Conservation (phyloP, 139 green algal genomes). For the Micromonas commoda region DNA sequence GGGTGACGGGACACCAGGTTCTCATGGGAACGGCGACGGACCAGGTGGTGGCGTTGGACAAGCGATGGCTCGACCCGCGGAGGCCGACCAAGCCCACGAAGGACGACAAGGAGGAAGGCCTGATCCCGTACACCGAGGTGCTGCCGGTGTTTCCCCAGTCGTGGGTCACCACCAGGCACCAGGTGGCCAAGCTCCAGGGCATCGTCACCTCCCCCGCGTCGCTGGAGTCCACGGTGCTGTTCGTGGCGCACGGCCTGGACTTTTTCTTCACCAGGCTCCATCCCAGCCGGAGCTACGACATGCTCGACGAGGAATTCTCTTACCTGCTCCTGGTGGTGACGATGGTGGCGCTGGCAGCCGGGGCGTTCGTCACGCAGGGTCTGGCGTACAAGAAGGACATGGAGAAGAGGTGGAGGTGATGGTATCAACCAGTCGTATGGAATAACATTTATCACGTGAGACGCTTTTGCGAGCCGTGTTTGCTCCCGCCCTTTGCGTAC, state of each 20-base stretch:
- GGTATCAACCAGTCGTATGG: background rate
- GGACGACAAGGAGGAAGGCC: slow-evolving; percentile 70
- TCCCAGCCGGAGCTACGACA: slow-evolving; percentile 75
- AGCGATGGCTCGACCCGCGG: slow-evolving; percentile 77
- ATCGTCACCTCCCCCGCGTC: slow-evolving; percentile 51
- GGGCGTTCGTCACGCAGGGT: slow-evolving; percentile 41
- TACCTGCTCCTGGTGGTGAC: slow-evolving; percentile 77
- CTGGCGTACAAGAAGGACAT: slow-evolving; percentile 44
- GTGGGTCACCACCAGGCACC: slow-evolving; percentile 34
- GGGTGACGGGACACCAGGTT: slow-evolving; percentile 81
- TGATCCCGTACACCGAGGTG: slow-evolving; percentile 73
- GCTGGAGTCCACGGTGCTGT: slow-evolving; percentile 72
- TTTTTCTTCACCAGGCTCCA: slow-evolving; percentile 74
- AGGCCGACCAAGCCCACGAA: slow-evolving; percentile 61
- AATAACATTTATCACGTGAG: background rate
- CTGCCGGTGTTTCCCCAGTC: slow-evolving; percentile 48
- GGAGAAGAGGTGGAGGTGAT: slow-evolving; percentile 61
- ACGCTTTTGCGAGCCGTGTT: background rate
- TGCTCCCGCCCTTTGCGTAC: too few relatives aligned
- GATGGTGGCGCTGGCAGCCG: slow-evolving; percentile 51
- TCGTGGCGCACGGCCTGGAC: slow-evolving; percentile 64
- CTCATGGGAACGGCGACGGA: slow-evolving; percentile 67
- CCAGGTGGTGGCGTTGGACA: slow-evolving; percentile 84
- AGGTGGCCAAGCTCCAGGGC: slow-evolving; percentile 32
- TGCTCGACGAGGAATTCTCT: slow-evolving; percentile 83